A percentile compares a stretch with the other conserved stretches of the same genome.
phyloP scores from a whole-genome alignment of 768 basidiomycete genomes.

The Boletus bicolor region DNA sequence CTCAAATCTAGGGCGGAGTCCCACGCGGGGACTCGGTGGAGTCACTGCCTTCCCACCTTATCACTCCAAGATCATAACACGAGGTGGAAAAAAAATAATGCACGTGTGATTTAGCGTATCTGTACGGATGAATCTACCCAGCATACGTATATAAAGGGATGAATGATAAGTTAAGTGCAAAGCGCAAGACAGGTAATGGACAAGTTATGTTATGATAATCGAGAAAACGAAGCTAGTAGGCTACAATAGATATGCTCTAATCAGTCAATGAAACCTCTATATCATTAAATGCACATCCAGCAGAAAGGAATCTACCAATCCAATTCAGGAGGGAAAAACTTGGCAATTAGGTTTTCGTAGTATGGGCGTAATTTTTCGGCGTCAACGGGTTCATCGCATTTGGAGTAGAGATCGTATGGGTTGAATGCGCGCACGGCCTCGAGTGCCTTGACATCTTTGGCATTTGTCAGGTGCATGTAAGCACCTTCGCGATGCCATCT shows the following conservation, averaged over 20 bases:
- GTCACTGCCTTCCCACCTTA: constrained; percentile 15
- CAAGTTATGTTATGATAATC: background rate
- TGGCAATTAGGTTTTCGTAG: constrained; percentile 76
- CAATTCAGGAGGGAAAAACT: constrained; percentile 79
- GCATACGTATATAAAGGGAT: background rate
- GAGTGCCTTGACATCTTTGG: constrained; percentile 60
- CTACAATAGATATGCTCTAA: constrained; percentile 5
- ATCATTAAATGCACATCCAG: background rate
- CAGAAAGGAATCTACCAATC: constrained; percentile 64
- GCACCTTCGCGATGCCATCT: constrained; percentile 89
- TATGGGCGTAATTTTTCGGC: constrained; percentile 71
- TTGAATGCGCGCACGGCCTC: constrained; percentile 85
- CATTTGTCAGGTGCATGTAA: constrained; percentile 75
- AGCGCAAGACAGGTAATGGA: background rate
- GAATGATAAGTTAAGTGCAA: constrained; percentile 19
- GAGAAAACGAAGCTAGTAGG: background rate
- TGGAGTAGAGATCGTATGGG: constrained; percentile 93
- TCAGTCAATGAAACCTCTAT: constrained; percentile 5
- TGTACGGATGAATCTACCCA: constrained; percentile 7
- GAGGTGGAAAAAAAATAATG: background rate
- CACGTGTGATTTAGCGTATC: background rate
- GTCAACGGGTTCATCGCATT: constrained; percentile 68
- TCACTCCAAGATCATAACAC: constrained; percentile 12
- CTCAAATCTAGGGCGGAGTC: background rate
- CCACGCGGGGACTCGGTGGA: constrained; percentile 17